Base-by-base conservation (phyloP, 257 asterid species). In the Verbascum thapsus region DNA sequence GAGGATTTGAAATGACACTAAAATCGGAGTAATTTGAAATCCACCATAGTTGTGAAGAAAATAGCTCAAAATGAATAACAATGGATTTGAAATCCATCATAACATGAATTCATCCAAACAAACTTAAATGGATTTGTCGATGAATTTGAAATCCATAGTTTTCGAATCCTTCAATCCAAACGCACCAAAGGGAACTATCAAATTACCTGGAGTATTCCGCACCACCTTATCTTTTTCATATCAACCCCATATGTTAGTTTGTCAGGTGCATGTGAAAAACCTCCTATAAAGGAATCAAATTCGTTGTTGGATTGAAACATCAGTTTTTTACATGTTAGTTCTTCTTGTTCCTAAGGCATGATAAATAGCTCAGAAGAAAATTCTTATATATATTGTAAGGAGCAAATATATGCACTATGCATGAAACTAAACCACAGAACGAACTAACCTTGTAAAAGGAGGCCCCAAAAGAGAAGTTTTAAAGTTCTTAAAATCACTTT, bases 161-260 rank as follows among this genome's bases (percentile, higher is more conserved):
- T n/a, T n/a, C n/a, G n/a, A n/a, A n/a, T n/a, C n/a, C n/a, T n/a
- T n/a, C n/a, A n/a, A n/a, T n/a, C n/a, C n/a, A n/a, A n/a, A n/a
- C n/a, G n/a, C n/a, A n/a, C n/a, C n/a, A n/a, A n/a, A n/a, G 23
- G n/a, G 17, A 45, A 26, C 47, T 49, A 61, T 66, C 18, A 30
- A 55, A 48, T 56, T 65, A 88, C 96, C 96, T 88, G 96, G 62
- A 88, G 88, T 59, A 88, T 88, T 50, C 96, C 96, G 60, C 87
- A 83, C 90, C 86, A 88, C 69, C 96, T 76, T 43, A 85, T 88
- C 71, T 20, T 68, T 74, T 69, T 83, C 85, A 88, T 73, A 72
- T 88, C 88, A 49, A 88, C 88, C 30, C 96, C 96, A 53, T 83
- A 85, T 5, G 85, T 72, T 30, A 88, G 83, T 44, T 83, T 75